Base-by-base conservation (phyloP, 2,329 filamentous ascomycete species). In the Lachnum nothofagi region DNA sequence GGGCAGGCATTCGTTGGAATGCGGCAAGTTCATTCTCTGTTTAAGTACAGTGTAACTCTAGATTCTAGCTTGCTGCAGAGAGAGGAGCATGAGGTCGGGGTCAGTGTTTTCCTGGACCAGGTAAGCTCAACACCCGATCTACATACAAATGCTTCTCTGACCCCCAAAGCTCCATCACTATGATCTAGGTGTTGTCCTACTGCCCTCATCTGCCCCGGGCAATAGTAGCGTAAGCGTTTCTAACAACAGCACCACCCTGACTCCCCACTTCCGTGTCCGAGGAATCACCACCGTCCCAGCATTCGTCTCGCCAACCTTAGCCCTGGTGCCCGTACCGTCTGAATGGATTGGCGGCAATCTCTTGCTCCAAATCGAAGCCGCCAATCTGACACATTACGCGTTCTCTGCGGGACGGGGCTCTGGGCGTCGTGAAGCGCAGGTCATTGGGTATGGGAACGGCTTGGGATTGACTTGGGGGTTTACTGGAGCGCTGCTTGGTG, bases 11-110 rank as follows among this genome's bases (percentile, higher is more conserved):
- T 82, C 39, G 66, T 83, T 16, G 74, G 72, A 0, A 69, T 75
- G 2, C 68, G 77, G 1, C 78, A 82, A 59, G 74, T 74, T 4
- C 72, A 81, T 52, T 76, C 77, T 0, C 63, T 78, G 0, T 81
- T 81, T 60, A 72, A 66, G 0, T 81, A 70, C 59, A 69, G 65
- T 39, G 69, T 76, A 3, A 42, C 42, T 12, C 45, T 57, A 42
- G 67, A 75, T 47, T 43, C 80, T 0, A 63, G 67, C 6, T 47
- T 58, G 0, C 71, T 76, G 0, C 60, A 60, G 0, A 50, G 50
- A 0, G 39, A 60, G 0, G 69, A 70, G 1, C 71, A 77, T 50
- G 77, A 81, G 59, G 73, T 75, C 1, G 78, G 78, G 0, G 65
- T 80, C 4, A 73, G 72, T 0, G 66, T 72, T 0, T 80, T 80